Conservation (phyloP, 2,329 filamentous ascomycete species). For the Tolypocladium tropicale region DNA sequence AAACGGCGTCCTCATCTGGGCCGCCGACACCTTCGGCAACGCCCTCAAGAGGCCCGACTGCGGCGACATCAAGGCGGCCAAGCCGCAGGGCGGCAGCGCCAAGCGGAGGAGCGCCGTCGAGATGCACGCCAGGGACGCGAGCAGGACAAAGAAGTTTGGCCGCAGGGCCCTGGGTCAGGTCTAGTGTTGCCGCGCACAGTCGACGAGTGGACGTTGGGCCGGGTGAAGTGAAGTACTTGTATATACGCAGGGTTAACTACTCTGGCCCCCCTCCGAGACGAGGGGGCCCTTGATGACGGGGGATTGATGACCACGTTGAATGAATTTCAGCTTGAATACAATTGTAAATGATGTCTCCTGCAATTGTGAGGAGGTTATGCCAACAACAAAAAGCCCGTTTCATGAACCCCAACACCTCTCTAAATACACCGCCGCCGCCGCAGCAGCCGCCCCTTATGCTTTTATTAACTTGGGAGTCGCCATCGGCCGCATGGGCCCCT, state of each 20-base stretch:
- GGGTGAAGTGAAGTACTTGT: too few relatives aligned
- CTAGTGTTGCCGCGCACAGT: background rate
- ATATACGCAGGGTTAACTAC: too few relatives aligned
- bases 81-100: constrained; percentile 18
- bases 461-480: constrained; percentile 7
- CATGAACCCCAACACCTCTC: background rate
- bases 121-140: constrained; percentile 33
- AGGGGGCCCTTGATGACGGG: background rate
- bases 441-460: background rate
- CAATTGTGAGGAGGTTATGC: background rate
- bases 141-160: constrained; percentile 38
- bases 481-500: constrained; percentile 36
- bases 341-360: background rate
- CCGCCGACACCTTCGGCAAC: constrained; percentile 50
- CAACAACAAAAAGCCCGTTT: background rate
- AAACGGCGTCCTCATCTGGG: constrained; percentile 59
- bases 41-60: constrained; percentile 45
- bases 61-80: constrained; percentile 35
- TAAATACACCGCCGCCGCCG: too few relatives aligned
- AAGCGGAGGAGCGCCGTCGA: constrained; percentile 32
- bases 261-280: background rate
- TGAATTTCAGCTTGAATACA: background rate
- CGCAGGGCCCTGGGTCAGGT: background rate
- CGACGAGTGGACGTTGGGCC: too few relatives aligned
- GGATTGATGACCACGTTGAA: background rate